These are phyloP conservation scores for Quercus ilex DNA, from an alignment of 306 rosid species.

Conservation along the genomic window DNA sequence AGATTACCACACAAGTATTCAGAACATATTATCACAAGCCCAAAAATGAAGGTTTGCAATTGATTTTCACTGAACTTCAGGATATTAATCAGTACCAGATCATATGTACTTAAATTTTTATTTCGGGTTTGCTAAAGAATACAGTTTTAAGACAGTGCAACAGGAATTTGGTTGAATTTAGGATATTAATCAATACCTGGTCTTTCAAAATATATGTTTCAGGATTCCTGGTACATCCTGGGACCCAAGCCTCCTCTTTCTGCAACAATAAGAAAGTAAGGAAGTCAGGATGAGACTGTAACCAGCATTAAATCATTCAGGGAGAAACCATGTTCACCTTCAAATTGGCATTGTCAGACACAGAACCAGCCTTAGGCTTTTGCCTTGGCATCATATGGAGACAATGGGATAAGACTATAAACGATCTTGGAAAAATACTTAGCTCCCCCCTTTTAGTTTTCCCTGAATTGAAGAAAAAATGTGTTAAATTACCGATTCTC, in stretches of 20 bases:
- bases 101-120: too few relatives aligned
- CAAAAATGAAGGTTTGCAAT: background rate
- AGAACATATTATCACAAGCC: background rate
- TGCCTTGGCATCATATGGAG: constrained; percentile 89
- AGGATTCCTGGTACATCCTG: constrained; percentile 81
- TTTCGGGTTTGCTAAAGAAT: too few relatives aligned
- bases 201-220: constrained; percentile 74
- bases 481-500: too few relatives aligned
- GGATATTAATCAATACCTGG: constrained; percentile 35
- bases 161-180: too few relatives aligned
- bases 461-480: constrained; percentile 36
- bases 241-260: constrained; percentile 58
- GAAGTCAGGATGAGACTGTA: constrained; percentile 10
- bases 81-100: background rate
- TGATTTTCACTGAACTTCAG: background rate
- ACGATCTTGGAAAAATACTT: constrained; percentile 71
- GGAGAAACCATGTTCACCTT: constrained; percentile 37
- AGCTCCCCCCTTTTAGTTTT: constrained; percentile 91
- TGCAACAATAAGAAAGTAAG: constrained; percentile 18
- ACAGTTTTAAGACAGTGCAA: too few relatives aligned
- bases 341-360: constrained; percentile 41
- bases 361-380: constrained; percentile 50
- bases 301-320: constrained; percentile 7
- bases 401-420: constrained; percentile 68
- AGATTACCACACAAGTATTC: too few relatives aligned